A percentile compares a stretch with the other conserved stretches of the same genome.
phyloP scores from a whole-genome alignment of 1,284 basidiomycete species.

The Schizopora paradoxa region DNA sequence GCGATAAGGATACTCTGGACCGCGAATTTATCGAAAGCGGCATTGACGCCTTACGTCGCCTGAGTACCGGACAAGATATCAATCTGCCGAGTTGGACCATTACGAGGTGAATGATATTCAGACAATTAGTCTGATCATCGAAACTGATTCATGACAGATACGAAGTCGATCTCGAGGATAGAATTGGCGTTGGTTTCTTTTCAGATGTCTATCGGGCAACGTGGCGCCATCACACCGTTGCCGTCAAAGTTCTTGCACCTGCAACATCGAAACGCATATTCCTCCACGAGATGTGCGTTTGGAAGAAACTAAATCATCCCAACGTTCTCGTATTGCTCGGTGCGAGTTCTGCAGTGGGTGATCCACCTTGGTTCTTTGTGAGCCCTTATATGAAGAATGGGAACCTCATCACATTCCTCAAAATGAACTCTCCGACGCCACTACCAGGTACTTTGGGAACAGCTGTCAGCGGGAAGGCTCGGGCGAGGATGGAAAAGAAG shows the following conservation, averaged over 20 bases:
- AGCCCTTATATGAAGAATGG: conserved; percentile 50
- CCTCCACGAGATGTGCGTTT: conserved; percentile 44
- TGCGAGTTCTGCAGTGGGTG: conserved; percentile 51
- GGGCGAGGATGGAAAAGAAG: conserved; percentile 33
- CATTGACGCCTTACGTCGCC: conserved; percentile 44
- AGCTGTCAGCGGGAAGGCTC: conserved; percentile 10
- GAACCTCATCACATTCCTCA: conserved; percentile 41
- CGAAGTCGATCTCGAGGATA: conserved; percentile 57
- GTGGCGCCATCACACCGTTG: conserved; percentile 57
- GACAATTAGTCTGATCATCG: conserved; percentile 4
- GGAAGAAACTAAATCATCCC: conserved; percentile 46
- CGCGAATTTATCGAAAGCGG: conserved; percentile 43
- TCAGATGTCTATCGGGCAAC: conserved; percentile 64
- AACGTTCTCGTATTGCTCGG: conserved; percentile 54
- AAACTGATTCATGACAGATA: conserved; percentile 33
- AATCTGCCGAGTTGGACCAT: conserved; percentile 69
- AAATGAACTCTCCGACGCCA: conserved; percentile 21
- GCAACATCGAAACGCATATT: conserved; percentile 46
- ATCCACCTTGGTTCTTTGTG: conserved; percentile 66
- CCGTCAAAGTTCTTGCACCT: conserved; percentile 50
- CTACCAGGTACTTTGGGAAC: too few species aligned
- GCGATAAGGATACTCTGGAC: conserved; percentile 31
- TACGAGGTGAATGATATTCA: conserved; percentile 41
- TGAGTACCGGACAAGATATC: conserved; percentile 30
- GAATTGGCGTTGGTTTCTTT: conserved; percentile 65